Evolutionary conservation across 345 rosid species (phyloP).

Genomic region (Brassica juncea): DNA sequence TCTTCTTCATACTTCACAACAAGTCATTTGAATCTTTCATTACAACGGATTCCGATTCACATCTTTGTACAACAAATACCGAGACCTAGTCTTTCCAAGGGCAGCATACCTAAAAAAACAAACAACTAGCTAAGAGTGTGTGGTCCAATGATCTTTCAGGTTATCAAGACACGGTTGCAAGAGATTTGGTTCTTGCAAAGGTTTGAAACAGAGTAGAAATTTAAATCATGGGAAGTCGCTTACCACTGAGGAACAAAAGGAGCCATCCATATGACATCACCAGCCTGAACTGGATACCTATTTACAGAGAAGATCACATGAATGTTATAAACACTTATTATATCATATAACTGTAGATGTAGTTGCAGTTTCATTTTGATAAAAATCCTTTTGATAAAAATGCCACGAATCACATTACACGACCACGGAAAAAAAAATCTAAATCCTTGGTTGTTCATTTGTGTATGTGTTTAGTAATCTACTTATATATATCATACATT

Average conservation of each 20-base stretch:
- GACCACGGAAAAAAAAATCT: not conserved
- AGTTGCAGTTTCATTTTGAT: not conserved
- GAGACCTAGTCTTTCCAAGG: constrained; percentile 63
- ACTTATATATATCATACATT: not conserved
- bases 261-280: constrained; percentile 98
- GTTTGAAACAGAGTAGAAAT: constrained; percentile 4
- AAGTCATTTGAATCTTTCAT: constrained; percentile 19
- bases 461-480: constrained; percentile 1
- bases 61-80: constrained; percentile 84
- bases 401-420: not conserved
- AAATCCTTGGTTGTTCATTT: not conserved
- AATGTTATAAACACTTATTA: not conserved
- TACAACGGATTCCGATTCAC: constrained; percentile 68
- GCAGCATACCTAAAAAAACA: constrained; percentile 73
- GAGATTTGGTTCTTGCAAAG: not conserved
- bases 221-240: constrained; percentile 21
- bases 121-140: constrained; percentile 2
- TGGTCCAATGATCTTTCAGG: constrained; percentile 6
- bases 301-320: constrained; percentile 7
- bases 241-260: constrained; percentile 97
- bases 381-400: too few species aligned
- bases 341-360: not conserved
- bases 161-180: constrained; percentile 4
- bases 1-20: constrained; percentile 15
- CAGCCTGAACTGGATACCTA: constrained; percentile 95